phyloP scores from a whole-genome alignment of 2,329 filamentous ascomycete species.

The Apiospora hydei region DNA sequence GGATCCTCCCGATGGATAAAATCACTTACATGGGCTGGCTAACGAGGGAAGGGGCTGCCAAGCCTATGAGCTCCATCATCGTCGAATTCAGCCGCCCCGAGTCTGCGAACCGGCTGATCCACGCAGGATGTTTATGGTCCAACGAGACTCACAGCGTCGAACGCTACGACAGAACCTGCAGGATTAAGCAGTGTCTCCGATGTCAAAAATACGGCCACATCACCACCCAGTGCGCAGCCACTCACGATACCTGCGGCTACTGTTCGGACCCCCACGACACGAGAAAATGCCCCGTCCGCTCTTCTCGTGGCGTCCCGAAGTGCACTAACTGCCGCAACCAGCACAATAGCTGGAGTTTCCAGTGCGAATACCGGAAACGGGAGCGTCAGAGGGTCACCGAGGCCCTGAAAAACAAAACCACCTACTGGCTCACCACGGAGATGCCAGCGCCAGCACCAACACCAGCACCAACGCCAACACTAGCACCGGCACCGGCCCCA shows the following conservation, averaged over 20 bases:
- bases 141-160: neutral
- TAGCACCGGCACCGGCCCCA: too few relatives aligned
- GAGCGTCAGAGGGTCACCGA: neutral
- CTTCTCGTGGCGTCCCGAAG: neutral
- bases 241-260: neutral
- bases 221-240: too few relatives aligned
- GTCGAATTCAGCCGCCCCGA: neutral
- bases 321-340: neutral
- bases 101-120: neutral
- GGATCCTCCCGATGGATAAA: neutral
- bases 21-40: neutral
- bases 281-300: neutral
- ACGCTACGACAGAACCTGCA: neutral
- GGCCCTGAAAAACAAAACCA: neutral
- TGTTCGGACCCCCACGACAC: neutral
- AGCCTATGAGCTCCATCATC: neutral
- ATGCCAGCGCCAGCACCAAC: neutral
- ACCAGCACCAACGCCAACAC: too few relatives aligned
- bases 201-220: conserved; percentile 4
- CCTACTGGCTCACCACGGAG: neutral
- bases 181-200: neutral
- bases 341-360: neutral
- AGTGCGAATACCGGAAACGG: neutral
- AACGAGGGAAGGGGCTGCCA: neutral
- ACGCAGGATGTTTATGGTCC: neutral